Percentiles rank a stretch among this genome's conserved stretches.
These are phyloP conservation scores for Scolecobasidium constrictum DNA, from an alignment of 2,329 filamentous ascomycete genomes.

Conservation along the genomic window DNA sequence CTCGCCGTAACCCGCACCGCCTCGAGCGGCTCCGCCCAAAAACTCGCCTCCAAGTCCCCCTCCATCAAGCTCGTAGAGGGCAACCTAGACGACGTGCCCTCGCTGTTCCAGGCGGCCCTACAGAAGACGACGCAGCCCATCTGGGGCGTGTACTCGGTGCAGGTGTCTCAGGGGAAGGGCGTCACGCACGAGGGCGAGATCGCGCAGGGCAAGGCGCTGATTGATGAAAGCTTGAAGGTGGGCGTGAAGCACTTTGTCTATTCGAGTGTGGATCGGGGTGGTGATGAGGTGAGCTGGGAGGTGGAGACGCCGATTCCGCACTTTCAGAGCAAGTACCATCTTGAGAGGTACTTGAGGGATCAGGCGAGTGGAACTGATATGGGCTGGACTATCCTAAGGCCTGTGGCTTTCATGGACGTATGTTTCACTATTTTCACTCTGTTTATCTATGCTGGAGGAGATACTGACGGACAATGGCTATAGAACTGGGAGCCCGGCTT, in stretches of 20 bases:
- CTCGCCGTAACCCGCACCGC: constrained; percentile 46
- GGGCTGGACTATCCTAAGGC: constrained; percentile 52
- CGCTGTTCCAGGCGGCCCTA: constrained; percentile 38
- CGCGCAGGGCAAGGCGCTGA: constrained; percentile 25
- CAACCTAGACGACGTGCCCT: constrained; percentile 37
- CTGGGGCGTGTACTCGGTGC: constrained; percentile 48
- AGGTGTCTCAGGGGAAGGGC: constrained; percentile 13
- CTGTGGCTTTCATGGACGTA: constrained; percentile 50
- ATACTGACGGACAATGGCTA: constrained; percentile 29
- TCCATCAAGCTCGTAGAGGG: constrained; percentile 45
- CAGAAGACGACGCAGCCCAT: constrained; percentile 29
- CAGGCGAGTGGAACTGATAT: constrained; percentile 31
- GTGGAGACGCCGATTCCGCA: constrained; percentile 17
- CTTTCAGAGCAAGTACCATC: constrained; percentile 17
- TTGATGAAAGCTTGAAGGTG: constrained; percentile 21
- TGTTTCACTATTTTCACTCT: not conserved
- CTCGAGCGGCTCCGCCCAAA: constrained; percentile 37
- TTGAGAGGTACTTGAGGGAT: constrained; percentile 16
- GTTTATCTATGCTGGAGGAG: constrained; percentile 12
- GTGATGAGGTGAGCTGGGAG: constrained; percentile 12
- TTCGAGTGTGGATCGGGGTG: constrained; percentile 26
- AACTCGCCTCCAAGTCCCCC: constrained; percentile 31
- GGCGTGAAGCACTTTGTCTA: constrained; percentile 27
- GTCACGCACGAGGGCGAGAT: constrained; percentile 18
- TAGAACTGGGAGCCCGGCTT: constrained; percentile 39